A percentile compares a stretch with the other conserved stretches of the same genome.
phyloP scores from a whole-genome alignment of 179 eudicot species.

The Heliamphora pulchella region DNA sequence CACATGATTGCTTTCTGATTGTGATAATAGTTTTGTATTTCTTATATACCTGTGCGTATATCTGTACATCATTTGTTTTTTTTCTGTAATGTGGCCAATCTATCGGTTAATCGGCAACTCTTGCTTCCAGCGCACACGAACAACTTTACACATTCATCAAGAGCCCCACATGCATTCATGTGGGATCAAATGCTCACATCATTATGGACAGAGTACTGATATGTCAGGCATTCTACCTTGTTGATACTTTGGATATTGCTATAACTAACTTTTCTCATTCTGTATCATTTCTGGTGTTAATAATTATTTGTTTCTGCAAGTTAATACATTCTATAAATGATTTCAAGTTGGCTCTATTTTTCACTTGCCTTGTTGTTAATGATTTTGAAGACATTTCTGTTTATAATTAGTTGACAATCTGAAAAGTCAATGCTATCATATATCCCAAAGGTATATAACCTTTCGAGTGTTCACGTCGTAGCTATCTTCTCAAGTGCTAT shows the following conservation, averaged over 20 bases:
- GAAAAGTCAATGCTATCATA: not conserved
- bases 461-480: not conserved
- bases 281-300: not conserved
- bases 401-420: not conserved
- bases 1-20: not conserved
- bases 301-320: not conserved
- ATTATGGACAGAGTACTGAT: too few relatives aligned
- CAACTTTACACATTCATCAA: not conserved
- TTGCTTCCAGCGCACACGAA: not conserved
- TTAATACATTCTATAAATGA: not conserved
- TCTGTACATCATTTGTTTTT: not conserved
- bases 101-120: not conserved
- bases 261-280: not conserved
- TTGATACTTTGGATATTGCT: not conserved
- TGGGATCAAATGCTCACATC: not conserved
- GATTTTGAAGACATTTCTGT: not conserved
- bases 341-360: not conserved
- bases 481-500: not conserved
- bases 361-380: not conserved
- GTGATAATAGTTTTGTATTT: not conserved
- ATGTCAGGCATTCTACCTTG: not conserved
- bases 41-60: not conserved
- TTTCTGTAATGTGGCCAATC: not conserved
- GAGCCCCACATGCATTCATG: constrained; percentile 3
- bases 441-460: not conserved